Evolutionary conservation across 495 filamentous ascomycete genomes (phyloP).

Genomic region (Aspergillus heteromorphus): DNA sequence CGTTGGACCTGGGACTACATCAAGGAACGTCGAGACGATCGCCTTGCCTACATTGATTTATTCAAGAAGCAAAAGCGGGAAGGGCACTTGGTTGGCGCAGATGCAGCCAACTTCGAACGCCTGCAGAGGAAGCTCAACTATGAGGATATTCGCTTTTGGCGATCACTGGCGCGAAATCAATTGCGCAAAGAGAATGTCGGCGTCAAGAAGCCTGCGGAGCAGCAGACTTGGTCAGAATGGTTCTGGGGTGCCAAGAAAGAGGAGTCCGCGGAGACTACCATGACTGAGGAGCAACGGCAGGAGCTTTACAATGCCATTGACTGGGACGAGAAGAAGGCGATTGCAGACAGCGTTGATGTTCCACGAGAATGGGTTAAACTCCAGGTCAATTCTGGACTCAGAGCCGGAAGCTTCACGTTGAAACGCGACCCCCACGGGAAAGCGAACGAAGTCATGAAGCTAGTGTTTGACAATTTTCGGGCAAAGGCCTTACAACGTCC

Average conservation of each 20-base stretch:
- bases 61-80: constrained; percentile 91
- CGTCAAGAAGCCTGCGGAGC: constrained; percentile 57
- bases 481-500: constrained; percentile 82
- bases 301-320: constrained; percentile 97
- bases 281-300: constrained; percentile 92
- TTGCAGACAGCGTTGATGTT: constrained; percentile 80
- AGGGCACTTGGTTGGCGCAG: constrained; percentile 62
- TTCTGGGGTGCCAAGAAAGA: constrained; percentile 76
- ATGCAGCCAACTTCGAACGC: constrained; percentile 63
- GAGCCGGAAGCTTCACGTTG: constrained; percentile 89
- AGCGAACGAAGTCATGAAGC: constrained; percentile 71
- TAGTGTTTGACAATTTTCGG: constrained; percentile 90
- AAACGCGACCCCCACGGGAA: constrained; percentile 79
- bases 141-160: constrained; percentile 95
- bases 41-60: constrained; percentile 79
- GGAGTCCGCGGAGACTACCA: constrained; percentile 65
- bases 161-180: constrained; percentile 88
- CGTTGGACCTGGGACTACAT: constrained; percentile 95
- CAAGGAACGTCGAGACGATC: constrained; percentile 83
- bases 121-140: constrained; percentile 87
- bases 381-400: constrained; percentile 82
- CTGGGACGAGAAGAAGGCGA: constrained; percentile 92
- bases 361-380: constrained; percentile 88
- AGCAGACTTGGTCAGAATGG: constrained; percentile 83
- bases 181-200: constrained; percentile 90